phyloP scores from a whole-genome alignment of 2,329 filamentous ascomycete genomes.

The Neonectria hederae region DNA sequence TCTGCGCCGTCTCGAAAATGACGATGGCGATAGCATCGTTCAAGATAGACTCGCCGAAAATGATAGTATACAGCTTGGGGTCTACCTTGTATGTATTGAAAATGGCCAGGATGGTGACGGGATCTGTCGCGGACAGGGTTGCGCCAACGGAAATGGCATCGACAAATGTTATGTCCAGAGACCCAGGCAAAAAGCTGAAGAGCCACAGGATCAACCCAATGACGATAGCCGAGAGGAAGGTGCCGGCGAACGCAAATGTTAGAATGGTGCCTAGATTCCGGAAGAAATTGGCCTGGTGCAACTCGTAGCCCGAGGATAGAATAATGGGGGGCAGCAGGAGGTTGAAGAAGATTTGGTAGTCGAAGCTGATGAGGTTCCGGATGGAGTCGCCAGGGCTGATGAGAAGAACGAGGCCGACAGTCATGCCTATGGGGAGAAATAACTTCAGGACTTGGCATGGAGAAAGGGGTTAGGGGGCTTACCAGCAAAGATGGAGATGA shows the following conservation, averaged over 20 bases:
- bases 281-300: constrained; percentile 99
- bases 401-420: constrained; percentile 88
- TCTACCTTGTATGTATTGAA: constrained; percentile 99
- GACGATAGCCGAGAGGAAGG: constrained; percentile 96
- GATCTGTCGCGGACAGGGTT: constrained; percentile 95
- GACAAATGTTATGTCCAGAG: constrained; percentile 87
- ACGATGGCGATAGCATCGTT: constrained; percentile 99
- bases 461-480: constrained; percentile 26
- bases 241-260: constrained; percentile 96
- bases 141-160: constrained; percentile 97
- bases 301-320: constrained; percentile 93
- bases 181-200: constrained; percentile 87
- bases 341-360: constrained; percentile 99
- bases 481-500: constrained; percentile 98
- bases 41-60: constrained; percentile 97
- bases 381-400: constrained; percentile 84
- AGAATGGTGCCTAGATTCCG: constrained; percentile 97
- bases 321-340: constrained; percentile 98
- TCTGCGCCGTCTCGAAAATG: constrained; percentile 96
- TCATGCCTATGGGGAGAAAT: constrained; percentile 74
- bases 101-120: constrained; percentile 96
- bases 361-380: constrained; percentile 91
- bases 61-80: constrained; percentile 97
- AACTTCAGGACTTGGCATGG: constrained; percentile 29
- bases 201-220: constrained; percentile 88